Conservation (phyloP, 495 filamentous ascomycete species). For the Penicillium ochrochloron region DNA sequence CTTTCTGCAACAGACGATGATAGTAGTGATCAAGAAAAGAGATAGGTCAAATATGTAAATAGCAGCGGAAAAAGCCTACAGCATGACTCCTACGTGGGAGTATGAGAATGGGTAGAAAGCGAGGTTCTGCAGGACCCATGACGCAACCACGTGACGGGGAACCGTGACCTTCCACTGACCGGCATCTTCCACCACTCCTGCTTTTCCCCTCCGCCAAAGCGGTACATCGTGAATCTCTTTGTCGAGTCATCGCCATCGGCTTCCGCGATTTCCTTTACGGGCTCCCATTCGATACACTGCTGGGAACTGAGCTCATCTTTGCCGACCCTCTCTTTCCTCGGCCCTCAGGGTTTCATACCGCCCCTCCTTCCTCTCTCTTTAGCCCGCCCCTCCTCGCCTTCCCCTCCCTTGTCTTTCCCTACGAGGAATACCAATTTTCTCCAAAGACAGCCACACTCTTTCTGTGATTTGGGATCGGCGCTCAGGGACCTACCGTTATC, state of each 20-base stretch:
- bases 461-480: conserved; percentile 31
- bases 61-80: conserved; percentile 1
- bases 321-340: conserved; percentile 19
- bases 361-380: conserved; percentile 39
- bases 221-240: conserved; percentile 27
- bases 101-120: neutral
- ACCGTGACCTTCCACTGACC: conserved; percentile 31
- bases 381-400: conserved; percentile 33
- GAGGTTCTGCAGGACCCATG: conserved; percentile 38
- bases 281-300: conserved; percentile 12
- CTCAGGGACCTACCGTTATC: conserved; percentile 31
- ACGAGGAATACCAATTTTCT: conserved; percentile 20
- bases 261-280: conserved; percentile 9
- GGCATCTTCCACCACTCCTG: conserved; percentile 32
- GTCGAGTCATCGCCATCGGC: conserved; percentile 27
- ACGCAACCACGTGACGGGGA: conserved; percentile 50
- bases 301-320: conserved; percentile 12
- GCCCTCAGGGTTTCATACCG: conserved; percentile 33
- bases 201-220: conserved; percentile 35
- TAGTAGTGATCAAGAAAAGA: neutral
- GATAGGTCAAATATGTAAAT: neutral
- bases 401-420: conserved; percentile 24
- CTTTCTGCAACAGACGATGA: neutral
- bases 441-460: conserved; percentile 34
- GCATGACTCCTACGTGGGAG: neutral